phyloP scores from a whole-genome alignment of 129 eudicot genomes.

The Deinandra increscens region DNA sequence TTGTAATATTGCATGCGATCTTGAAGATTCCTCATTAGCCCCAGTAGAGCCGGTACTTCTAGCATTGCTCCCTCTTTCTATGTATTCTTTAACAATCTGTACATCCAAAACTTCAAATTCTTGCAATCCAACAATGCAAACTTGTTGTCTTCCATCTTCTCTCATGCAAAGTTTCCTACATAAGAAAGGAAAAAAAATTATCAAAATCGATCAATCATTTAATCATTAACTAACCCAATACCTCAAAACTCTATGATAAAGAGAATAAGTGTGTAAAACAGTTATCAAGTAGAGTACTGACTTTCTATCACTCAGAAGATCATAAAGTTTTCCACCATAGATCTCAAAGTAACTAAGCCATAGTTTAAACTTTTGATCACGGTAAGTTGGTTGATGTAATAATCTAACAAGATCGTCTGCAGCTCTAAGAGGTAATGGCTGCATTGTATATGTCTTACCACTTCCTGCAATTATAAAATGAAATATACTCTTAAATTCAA shows the following conservation, averaged over 20 bases:
- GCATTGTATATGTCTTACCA: constrained; percentile 94
- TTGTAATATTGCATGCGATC: constrained; percentile 92
- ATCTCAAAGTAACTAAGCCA: constrained; percentile 97
- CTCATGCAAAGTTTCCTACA: constrained; percentile 90
- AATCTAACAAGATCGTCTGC: constrained; percentile 88
- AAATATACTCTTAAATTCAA: background rate
- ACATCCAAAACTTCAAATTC: constrained; percentile 98
- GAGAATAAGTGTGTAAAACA: constrained; percentile 2
- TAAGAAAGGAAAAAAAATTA: background rate
- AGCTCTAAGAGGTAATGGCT: constrained; percentile 92
- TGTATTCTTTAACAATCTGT: constrained; percentile 87
- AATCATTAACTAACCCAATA: constrained; percentile 6
- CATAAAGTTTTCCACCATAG: constrained; percentile 92
- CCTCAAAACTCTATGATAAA: constrained; percentile 6
- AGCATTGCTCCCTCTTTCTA: constrained; percentile 79
- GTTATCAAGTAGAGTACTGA: constrained; percentile 30
- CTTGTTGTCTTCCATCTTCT: constrained; percentile 96
- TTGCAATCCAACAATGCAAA: constrained; percentile 95
- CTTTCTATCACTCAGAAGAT: constrained; percentile 84
- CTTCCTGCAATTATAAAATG: constrained; percentile 58
- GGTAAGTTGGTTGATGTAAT: constrained; percentile 73
- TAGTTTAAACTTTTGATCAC: constrained; percentile 75
- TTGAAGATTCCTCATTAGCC: constrained; percentile 93
- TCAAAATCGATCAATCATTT: background rate
- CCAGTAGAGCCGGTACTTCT: constrained; percentile 98